Base-by-base conservation (phyloP, 2,329 filamentous ascomycete genomes). In the Alternaria sp. region DNA sequence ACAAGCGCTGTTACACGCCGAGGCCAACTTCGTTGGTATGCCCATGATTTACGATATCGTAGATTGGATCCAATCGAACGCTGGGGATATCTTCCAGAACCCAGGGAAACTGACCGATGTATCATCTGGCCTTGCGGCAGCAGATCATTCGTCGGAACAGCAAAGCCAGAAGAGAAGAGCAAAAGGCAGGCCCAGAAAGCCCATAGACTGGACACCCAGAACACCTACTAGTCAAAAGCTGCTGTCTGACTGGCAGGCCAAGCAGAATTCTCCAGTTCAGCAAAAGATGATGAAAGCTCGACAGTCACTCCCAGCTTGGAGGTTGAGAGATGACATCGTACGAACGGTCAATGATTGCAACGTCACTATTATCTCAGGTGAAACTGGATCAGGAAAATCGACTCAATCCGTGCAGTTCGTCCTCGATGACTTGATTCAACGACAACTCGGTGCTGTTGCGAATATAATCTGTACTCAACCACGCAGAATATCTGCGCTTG, bases 401-500 rank as follows among this genome's bases (percentile, higher is more conserved):
- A 98, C 95, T 0, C 95, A 99, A 78, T 95, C 93, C 3, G 93
- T 98, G 34, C 95, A 99, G 77, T 99, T 98, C 78, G 86, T 99
- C 44, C 84, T 99, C 2, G 95, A 99, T 72, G 92, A 98, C 70
- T 83, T 98, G 65, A 97, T 97, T 70, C 85, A 86, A 63, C 85
- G 87, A 46, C 87, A 90, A 8, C 84, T 96, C 9, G 95, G 94
- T 3, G 87, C 86, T 12, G 87, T 87, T 12, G 92, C 90, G 32
- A 97, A 96, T 73, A 97, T 99, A 64, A 89, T 99, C 62, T 97
- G 97, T 72, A 99, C 95, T 0, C 95, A 99, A 72, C 95, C 95
- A 22, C 89, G 95, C 59, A 88, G 95, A 76, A 98, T 99, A 63
- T 97, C 94, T 28, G 95, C 95, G 2, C 86, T 99, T 10, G 94